Base-by-base conservation (phyloP, 1,284 basidiomycete species). In the Puccinia triticina region DNA sequence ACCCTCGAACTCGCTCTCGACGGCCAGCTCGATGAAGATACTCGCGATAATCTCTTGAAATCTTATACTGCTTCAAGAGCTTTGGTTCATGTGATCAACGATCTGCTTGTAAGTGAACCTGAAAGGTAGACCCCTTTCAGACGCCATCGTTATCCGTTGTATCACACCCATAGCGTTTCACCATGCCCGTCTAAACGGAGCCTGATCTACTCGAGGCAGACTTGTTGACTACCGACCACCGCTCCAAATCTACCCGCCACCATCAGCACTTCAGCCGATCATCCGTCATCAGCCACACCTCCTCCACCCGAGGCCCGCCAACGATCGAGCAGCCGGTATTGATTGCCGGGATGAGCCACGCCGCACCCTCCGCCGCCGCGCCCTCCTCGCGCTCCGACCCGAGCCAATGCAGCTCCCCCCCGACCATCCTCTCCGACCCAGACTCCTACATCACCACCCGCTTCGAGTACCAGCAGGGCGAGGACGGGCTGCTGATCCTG, bases 81-180 rank as follows among this genome's bases (percentile, higher is more conserved):
- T 1, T 88, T 94, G 40, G 50, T 94, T 92, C 89, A 93, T 91
- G 87, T 88, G 55, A 94, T 95, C 87, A 95, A 95, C 86, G 93
- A 95, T 87, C 88, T 95, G 43, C 89, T 95, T 84, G 91, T 91
- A 83, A 66, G 88, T 53, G 1, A 71, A 61, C 10, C 26, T 57
- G 55, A n/a, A 57, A 66, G 10, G 21, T 29, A 66, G 16, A 18
- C 64, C 16, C 1, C 64, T 34, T 66, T 32, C 21, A 18, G 21
- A n/a, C n/a, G 64, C 32, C 32, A 5, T 66, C 12, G 10, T 34
- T 29, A 11, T 64, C 21, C 12, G 4, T 43, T 43, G 4, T 7
- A 7, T 43, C 40, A 43, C 40, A 43, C 7, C n/a, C n/a, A n/a
- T n/a, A n/a, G n/a, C n/a, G n/a, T n/a, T n/a, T n/a, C n/a, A n/a